A percentile compares a stretch with the other conserved stretches of the same genome.
phyloP scores from a whole-genome alignment of 169 alveolate species.

The Pseudocohnilembus persalinus region DNA sequence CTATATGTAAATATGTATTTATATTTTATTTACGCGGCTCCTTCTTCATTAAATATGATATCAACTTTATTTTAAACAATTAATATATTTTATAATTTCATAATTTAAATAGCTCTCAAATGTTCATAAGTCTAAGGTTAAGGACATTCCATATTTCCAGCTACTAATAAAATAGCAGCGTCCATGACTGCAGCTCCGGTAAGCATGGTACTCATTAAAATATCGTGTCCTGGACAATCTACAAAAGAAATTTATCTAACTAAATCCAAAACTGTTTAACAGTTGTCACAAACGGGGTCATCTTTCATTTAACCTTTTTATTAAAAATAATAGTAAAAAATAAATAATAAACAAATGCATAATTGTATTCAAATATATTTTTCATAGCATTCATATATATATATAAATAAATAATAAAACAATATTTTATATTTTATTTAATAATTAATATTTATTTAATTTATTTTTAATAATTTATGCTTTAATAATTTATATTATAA shows the following conservation, averaged over 20 bases:
- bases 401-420: no score
- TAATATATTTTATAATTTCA: conserved; percentile 96
- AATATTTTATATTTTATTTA: no score
- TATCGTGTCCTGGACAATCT: conserved; percentile 99
- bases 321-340: no score
- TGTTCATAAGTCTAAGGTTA: conserved; percentile 99
- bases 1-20: no score
- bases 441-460: no score
- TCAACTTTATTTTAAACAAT: conserved; percentile 98
- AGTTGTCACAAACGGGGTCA: conserved; percentile 90
- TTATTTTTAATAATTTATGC: no score
- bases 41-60: conserved; percentile 93
- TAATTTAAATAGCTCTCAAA: conserved; percentile 99
- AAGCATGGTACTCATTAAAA: conserved; percentile 99
- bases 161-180: conserved; percentile 97
- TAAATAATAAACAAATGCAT: no score
- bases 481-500: no score
- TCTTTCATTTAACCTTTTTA: conserved; percentile 93
- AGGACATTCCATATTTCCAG: conserved; percentile 96
- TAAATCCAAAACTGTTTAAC: conserved; percentile 78
- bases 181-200: conserved; percentile 99
- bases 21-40: conserved; percentile 94
- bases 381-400: no score
- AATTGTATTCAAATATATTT: no score
- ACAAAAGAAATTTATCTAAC: conserved; percentile 98